Conservation (phyloP, 164 flowering plant species). For the Buxus sempervirens region DNA sequence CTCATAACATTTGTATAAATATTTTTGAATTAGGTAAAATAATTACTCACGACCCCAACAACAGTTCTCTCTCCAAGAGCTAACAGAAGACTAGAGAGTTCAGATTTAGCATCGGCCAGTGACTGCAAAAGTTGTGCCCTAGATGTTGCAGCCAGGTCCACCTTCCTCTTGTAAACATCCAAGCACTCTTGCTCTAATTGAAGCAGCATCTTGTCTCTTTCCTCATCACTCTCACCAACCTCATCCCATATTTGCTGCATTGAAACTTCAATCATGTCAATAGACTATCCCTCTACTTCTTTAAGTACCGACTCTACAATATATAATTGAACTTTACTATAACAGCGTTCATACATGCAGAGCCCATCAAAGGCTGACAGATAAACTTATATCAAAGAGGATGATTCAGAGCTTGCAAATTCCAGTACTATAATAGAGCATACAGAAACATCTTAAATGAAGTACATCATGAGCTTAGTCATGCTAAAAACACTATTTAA, state of each 20-base stretch:
- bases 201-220: conserved; percentile 87
- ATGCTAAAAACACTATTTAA: too few relatives aligned
- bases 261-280: not conserved
- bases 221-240: conserved; percentile 91
- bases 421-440: too few relatives aligned
- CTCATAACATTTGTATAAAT: not conserved
- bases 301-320: not conserved
- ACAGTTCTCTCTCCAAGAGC: conserved; percentile 82
- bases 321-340: not conserved
- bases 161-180: conserved; percentile 93
- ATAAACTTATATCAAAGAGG: too few relatives aligned
- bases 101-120: conserved; percentile 67
- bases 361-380: too few relatives aligned
- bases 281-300: not conserved
- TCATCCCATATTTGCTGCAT: conserved; percentile 97
- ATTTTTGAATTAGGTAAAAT: not conserved
- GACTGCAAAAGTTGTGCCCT: conserved; percentile 83
- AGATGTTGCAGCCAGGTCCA: conserved; percentile 79
- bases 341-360: too few relatives aligned
- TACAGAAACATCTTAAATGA: too few relatives aligned
- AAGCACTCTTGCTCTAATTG: conserved; percentile 93
- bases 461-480: too few relatives aligned
- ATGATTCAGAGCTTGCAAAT: too few relatives aligned
- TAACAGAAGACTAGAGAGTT: conserved; percentile 63
- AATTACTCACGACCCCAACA: conserved; percentile 60